phyloP scores from a whole-genome alignment of 192 early-diverging fungal genomes.

The Coemansia brasiliensis region DNA sequence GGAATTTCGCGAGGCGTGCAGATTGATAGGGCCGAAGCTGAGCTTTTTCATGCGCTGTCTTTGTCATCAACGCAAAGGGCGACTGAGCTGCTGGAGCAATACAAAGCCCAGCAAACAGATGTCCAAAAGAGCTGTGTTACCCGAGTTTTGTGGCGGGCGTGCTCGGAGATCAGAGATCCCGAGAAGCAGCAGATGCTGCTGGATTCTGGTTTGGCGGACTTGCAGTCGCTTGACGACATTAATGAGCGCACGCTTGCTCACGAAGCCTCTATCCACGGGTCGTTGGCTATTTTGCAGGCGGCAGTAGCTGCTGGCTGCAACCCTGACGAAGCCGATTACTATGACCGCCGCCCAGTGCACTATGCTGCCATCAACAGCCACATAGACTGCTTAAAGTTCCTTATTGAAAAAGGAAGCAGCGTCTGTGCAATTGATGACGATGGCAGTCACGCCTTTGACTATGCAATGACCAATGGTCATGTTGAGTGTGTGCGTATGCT shows the following conservation, averaged over 20 bases:
- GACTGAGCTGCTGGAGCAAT: constrained; percentile 13
- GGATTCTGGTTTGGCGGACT: constrained; percentile 67
- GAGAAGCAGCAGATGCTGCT: constrained; percentile 61
- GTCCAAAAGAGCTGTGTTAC: constrained; percentile 30
- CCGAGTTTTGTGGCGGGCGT: constrained; percentile 50
- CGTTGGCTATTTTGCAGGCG: constrained; percentile 65
- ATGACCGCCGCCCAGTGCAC: constrained; percentile 86
- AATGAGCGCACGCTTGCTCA: constrained; percentile 88
- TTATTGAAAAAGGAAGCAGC: constrained; percentile 57
- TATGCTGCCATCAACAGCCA: constrained; percentile 94
- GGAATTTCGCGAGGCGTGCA: constrained; percentile 35
- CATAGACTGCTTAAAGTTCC: constrained; percentile 63
- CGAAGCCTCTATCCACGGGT: constrained; percentile 82
- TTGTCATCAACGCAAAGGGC: constrained; percentile 9
- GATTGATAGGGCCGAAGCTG: constrained; percentile 43
- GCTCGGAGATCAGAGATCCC: constrained; percentile 40
- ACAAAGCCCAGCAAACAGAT: constrained; percentile 44
- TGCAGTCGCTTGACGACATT: constrained; percentile 88
- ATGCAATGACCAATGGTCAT: constrained; percentile 84
- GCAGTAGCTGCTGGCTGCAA: constrained; percentile 42
- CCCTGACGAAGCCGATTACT: constrained; percentile 76
- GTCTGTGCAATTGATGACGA: constrained; percentile 78
- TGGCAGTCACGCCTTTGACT: constrained; percentile 82
- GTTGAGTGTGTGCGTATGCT: constrained; percentile 72
- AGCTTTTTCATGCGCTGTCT: constrained; percentile 38